These are phyloP conservation scores for Cercospora zeae-maydis DNA, from an alignment of 2,329 filamentous ascomycete species.

Conservation along the genomic window DNA sequence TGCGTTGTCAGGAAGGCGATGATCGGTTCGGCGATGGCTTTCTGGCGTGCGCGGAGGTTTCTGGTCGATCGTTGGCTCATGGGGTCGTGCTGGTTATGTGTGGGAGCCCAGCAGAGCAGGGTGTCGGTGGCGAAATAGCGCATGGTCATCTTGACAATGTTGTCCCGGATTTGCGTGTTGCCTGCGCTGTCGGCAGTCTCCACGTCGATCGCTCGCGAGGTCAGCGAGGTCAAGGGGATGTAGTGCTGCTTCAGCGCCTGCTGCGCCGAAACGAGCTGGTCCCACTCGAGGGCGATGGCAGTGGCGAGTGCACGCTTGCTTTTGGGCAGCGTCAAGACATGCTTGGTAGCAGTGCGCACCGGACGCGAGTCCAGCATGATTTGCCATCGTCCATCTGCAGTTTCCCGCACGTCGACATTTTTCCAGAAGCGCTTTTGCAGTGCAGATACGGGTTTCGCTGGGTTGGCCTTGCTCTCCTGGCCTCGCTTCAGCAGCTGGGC, in stretches of 20 bases:
- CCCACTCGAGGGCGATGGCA: conserved; percentile 91
- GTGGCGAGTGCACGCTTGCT: conserved; percentile 78
- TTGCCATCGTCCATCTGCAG: conserved; percentile 57
- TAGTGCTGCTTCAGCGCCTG: conserved; percentile 83
- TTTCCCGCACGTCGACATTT: conserved; percentile 68
- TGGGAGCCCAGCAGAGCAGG: conserved; percentile 81
- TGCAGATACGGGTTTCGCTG: conserved; percentile 46
- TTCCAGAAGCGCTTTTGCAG: conserved; percentile 83
- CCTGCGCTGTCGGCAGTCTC: conserved; percentile 59
- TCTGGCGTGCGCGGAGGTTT: conserved; percentile 67
- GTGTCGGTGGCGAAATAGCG: conserved; percentile 90
- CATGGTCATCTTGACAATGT: conserved; percentile 67
- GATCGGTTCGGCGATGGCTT: conserved; percentile 64
- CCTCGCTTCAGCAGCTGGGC: conserved; percentile 48
- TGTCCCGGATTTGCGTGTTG: conserved; percentile 54
- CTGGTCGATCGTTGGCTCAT: conserved; percentile 14
- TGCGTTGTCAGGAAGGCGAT: conserved; percentile 66
- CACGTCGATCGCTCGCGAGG: conserved; percentile 81
- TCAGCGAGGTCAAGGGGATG: conserved; percentile 82
- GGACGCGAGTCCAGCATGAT: conserved; percentile 75
- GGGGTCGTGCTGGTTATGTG: conserved; percentile 49
- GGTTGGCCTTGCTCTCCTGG: conserved; percentile 42
- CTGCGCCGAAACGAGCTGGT: conserved; percentile 73
- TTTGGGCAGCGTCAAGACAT: conserved; percentile 66
- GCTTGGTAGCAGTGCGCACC: conserved; percentile 71